These are phyloP conservation scores for Chrysosporium queenslandicum DNA, from an alignment of 2,329 filamentous ascomycete genomes.

Conservation along the genomic window DNA sequence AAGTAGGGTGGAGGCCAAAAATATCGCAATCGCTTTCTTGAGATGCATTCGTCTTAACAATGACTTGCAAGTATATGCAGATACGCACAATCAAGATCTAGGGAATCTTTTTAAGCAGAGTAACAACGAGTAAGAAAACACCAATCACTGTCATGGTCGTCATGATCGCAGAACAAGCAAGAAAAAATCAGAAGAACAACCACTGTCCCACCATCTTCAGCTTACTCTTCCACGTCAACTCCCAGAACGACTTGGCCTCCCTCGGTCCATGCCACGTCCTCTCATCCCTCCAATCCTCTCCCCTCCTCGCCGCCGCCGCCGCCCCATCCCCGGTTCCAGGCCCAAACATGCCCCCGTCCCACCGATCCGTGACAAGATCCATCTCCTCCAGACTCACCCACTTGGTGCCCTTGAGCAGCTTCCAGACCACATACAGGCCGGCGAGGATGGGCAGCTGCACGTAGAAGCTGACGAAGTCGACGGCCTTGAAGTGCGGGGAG, in stretches of 20 bases:
- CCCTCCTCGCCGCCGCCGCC: neutral
- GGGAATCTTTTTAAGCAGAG: no score
- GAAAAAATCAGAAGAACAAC: slow-evolving; percentile 34
- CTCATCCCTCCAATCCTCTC: slow-evolving; percentile 8
- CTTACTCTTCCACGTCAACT: slow-evolving; percentile 18
- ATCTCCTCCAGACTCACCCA: slow-evolving; percentile 40
- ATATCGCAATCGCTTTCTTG: no score
- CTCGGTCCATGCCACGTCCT: slow-evolving; percentile 9
- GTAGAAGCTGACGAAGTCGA: slow-evolving; percentile 55
- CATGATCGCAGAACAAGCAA: slow-evolving; percentile 3
- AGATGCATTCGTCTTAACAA: no score
- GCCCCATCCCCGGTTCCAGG: slow-evolving; percentile 25
- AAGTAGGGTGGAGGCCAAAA: no score
- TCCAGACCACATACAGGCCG: slow-evolving; percentile 48
- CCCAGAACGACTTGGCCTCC: slow-evolving; percentile 18
- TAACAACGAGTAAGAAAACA: neutral
- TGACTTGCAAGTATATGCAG: no score
- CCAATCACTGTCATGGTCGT: neutral
- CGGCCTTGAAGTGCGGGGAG: slow-evolving; percentile 47
- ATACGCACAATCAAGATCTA: no score
- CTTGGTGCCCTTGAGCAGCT: slow-evolving; percentile 38
- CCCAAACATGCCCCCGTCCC: slow-evolving; percentile 21
- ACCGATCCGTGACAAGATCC: slow-evolving; percentile 44
- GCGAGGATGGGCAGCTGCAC: slow-evolving; percentile 54
- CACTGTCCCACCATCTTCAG: slow-evolving; percentile 30